Percentiles rank a stretch among this genome's conserved stretches.
These are phyloP conservation scores for Andrographis paniculata DNA, from an alignment of 305 asterid genomes.

Conservation along the genomic window DNA sequence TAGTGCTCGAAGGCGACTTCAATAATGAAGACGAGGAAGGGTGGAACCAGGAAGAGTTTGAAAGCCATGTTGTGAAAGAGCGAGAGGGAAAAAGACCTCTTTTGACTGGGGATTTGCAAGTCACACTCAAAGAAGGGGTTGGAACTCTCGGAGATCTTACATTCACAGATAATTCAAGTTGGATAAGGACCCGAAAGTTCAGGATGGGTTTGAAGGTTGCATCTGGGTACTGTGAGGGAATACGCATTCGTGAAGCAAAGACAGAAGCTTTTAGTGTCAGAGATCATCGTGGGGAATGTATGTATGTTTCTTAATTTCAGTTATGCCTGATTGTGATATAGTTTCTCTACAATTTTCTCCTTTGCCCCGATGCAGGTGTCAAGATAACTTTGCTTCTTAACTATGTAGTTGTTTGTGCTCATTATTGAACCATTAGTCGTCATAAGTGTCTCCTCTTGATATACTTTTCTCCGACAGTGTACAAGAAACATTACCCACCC, in stretches of 20 bases:
- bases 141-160: conserved; percentile 80
- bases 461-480: conserved; percentile 42
- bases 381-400: conserved; percentile 5
- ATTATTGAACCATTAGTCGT: not conserved
- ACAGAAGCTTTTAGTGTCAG: conserved; percentile 80
- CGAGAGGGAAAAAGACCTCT: conserved; percentile 86
- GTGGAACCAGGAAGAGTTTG: conserved; percentile 72
- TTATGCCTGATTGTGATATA: conserved; percentile 7
- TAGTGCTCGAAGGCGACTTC: no score
- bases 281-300: conserved; percentile 93
- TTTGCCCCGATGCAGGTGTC: not conserved
- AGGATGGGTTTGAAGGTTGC: conserved; percentile 76
- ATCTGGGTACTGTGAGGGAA: conserved; percentile 62
- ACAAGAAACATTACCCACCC: conserved; percentile 97
- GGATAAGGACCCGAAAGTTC: conserved; percentile 84
- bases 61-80: conserved; percentile 69
- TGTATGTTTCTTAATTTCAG: conserved; percentile 15
- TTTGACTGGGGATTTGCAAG: conserved; percentile 66
- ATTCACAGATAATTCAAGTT: conserved; percentile 86
- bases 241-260: conserved; percentile 75
- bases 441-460: not conserved
- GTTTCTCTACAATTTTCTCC: not conserved
- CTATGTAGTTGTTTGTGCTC: not conserved
- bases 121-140: conserved; percentile 77
- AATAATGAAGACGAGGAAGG: conserved; percentile 56